Evolutionary conservation across 306 rosid species (phyloP), one percentile per base, ranked within the genome.

Genomic region (Pyrus pyrifolia): DNA sequence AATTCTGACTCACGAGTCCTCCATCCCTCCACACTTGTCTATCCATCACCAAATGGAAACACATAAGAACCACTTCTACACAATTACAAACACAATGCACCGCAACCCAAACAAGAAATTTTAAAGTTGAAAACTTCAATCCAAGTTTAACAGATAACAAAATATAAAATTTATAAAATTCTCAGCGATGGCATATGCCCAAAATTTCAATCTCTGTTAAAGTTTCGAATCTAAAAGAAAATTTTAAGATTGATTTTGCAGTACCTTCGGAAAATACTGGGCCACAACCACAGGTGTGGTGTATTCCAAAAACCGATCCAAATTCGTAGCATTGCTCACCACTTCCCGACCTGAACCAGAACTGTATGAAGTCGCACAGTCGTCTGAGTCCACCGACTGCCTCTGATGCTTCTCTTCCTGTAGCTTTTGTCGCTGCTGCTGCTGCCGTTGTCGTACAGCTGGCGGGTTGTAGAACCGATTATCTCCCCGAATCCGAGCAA

Each of bases 401-500:
- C 74, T 72, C 78, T 58, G 84, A 40, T 79, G 79, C 78, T 79
- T 75, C 61, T 79, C 76, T 33, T 73, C 72, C 70, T 70, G 46
- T 10, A 81, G 71, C 46, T 75, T 79, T 38, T 73, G 76, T 4
- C 5, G 19, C 25, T 79, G 84, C 30, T 73, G 84, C 6, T 70
- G 93, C 76, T 81, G 85, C 21, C 87, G 85, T 31, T 90, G 92
- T 14, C 98, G 90, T 68, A 91, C 71, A 75, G 95, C 87, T 62
- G 97, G 98, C 17, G 98, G 98, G 57, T 90, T 87, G 75, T 91
- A 91, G 79, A 91, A 93, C 29, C 95, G 95, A 76, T 89, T 86
- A 23, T 87, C 97, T 6, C 97, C 92, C 18, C 97, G 96, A 77
- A 46, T 77, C 81, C 89, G 89, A 66, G 85, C 81, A 72, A 84